Evolutionary conservation across 2,329 filamentous ascomycete genomes (phyloP).

Genomic region (Camillea tinctor): DNA sequence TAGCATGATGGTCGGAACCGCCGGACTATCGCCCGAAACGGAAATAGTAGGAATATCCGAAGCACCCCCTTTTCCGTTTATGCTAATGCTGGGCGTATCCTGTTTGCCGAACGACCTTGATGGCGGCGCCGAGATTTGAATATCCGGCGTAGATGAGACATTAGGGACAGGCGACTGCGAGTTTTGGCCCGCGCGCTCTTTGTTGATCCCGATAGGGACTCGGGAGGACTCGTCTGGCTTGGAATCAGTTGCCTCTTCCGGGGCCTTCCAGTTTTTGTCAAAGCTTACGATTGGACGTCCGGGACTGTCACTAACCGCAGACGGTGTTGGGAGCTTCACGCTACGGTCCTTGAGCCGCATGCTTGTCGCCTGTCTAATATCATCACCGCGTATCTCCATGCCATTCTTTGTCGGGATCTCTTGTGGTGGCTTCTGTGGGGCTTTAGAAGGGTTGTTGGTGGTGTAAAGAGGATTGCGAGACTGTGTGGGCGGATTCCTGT

Average conservation of each 20-base stretch:
- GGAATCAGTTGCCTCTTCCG: conserved; percentile 68
- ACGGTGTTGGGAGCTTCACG: conserved; percentile 80
- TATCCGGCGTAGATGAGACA: conserved; percentile 54
- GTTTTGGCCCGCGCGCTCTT: conserved; percentile 28
- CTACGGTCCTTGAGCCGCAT: conserved; percentile 87
- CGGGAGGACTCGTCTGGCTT: conserved; percentile 53
- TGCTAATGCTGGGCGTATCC: conserved; percentile 44
- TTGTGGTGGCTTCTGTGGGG: conserved; percentile 35
- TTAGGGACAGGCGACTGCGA: conserved; percentile 44
- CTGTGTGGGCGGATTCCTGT: conserved; percentile 80
- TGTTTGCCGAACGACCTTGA: conserved; percentile 36
- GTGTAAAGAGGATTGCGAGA: conserved; percentile 80
- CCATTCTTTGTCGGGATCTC: conserved; percentile 68
- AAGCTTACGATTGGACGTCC: conserved; percentile 98
- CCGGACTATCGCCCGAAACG: conserved; percentile 39
- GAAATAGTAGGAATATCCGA: conserved; percentile 53
- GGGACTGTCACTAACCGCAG: conserved; percentile 84
- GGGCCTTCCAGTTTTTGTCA: conserved; percentile 76
- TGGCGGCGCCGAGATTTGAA: conserved; percentile 36
- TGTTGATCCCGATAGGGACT: conserved; percentile 31
- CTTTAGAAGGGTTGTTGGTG: conserved; percentile 54
- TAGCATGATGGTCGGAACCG: conserved; percentile 41
- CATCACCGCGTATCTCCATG: conserved; percentile 79
- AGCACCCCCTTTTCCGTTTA: conserved; percentile 39
- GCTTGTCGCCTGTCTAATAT: conserved; percentile 87